Conservation (phyloP, 1,284 basidiomycete species). For the Microbotryomycetes sp. region DNA sequence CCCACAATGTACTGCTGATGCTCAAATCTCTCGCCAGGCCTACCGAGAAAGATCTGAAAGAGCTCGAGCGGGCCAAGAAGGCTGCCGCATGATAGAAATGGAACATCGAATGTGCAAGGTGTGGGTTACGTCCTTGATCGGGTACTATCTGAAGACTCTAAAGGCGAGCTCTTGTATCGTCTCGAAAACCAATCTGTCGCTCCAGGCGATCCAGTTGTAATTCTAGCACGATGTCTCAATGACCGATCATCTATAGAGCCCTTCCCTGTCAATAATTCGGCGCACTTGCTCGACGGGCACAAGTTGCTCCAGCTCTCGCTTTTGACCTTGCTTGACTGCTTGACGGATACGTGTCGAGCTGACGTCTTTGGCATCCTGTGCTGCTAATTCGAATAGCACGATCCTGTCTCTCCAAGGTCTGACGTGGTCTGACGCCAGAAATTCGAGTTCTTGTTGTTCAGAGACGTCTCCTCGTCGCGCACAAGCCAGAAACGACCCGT, state of each 20-base stretch:
- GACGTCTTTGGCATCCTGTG: constrained; percentile 54
- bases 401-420: constrained; percentile 46
- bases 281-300: constrained; percentile 47
- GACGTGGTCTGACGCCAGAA: constrained; percentile 45
- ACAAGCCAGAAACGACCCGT: constrained; percentile 61
- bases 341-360: constrained; percentile 68
- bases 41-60: constrained; percentile 31
- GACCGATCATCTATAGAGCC: constrained; percentile 46
- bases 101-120: too few species aligned
- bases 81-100: neutral
- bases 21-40: constrained; percentile 9
- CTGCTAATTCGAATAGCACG: constrained; percentile 36
- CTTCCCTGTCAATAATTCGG: constrained; percentile 49
- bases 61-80: constrained; percentile 21
- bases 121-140: too few species aligned
- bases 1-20: neutral
- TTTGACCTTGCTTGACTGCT: constrained; percentile 41
- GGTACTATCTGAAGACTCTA: too few species aligned
- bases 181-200: too few species aligned
- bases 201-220: too few species aligned
- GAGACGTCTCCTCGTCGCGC: constrained; percentile 50
- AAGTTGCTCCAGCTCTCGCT: constrained; percentile 41
- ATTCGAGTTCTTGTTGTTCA: constrained; percentile 36
- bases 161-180: too few species aligned
- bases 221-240: too few species aligned